Percentiles rank a stretch among this genome's conserved stretches.
Conservation (phyloP, 1,284 basidiomycete species). For the Gomphus sp. region DNA sequence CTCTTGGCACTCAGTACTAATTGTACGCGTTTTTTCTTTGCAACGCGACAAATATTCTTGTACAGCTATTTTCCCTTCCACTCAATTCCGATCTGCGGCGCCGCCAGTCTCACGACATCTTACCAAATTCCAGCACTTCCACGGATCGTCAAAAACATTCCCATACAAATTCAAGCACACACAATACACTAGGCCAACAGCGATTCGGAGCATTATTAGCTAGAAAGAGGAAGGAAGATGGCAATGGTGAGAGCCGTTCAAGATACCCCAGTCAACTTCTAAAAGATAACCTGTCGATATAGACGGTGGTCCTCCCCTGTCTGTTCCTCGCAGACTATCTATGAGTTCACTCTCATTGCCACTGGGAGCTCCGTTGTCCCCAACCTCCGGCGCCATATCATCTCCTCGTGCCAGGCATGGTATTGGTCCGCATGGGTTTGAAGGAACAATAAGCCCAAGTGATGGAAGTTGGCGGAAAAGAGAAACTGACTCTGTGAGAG, state of each 20-base stretch:
- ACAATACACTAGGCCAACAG: slow-evolving; percentile 51
- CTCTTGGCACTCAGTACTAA: not conserved
- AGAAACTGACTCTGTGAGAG: not conserved
- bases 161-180: slow-evolving; percentile 36
- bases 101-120: slow-evolving; percentile 65
- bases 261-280: not conserved
- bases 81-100: slow-evolving; percentile 75
- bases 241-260: slow-evolving; percentile 38
- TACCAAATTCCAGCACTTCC: slow-evolving; percentile 45
- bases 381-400: slow-evolving; percentile 48
- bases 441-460: slow-evolving; percentile 57
- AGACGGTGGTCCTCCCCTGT: slow-evolving; percentile 22
- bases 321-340: slow-evolving; percentile 59
- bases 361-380: slow-evolving; percentile 28
- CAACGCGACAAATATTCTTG: slow-evolving; percentile 14
- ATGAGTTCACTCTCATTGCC: slow-evolving; percentile 49
- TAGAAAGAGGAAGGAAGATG: slow-evolving; percentile 47
- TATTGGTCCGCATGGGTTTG: slow-evolving; percentile 45
- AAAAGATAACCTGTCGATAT: not conserved
- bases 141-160: slow-evolving; percentile 49
- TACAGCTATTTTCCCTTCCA: slow-evolving; percentile 60
- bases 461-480: slow-evolving; percentile 25
- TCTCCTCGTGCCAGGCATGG: slow-evolving; percentile 61
- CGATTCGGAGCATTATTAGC: slow-evolving; percentile 50
- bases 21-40: slow-evolving; percentile 11